phyloP scores from a whole-genome alignment of 2,329 filamentous ascomycete genomes.

The Talaromyces sp. region DNA sequence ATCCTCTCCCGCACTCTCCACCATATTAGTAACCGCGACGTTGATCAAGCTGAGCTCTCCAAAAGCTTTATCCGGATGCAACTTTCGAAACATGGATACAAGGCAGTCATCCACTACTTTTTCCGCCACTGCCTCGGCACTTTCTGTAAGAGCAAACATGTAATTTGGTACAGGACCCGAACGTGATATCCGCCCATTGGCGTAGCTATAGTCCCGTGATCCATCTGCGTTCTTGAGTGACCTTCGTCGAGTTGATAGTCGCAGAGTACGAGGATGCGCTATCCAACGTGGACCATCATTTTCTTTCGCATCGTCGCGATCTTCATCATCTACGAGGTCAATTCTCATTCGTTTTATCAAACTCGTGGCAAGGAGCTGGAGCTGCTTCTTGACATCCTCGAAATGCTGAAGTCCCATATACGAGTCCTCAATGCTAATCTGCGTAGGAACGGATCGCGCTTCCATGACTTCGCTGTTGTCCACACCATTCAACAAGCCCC shows the following conservation, averaged over 20 bases:
- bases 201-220: conserved; percentile 57
- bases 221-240: conserved; percentile 52
- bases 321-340: conserved; percentile 63
- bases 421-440: conserved; percentile 94
- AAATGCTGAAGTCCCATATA: conserved; percentile 69
- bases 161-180: conserved; percentile 72
- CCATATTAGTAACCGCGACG: conserved; percentile 83
- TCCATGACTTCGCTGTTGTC: conserved; percentile 72
- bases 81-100: conserved; percentile 67
- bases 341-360: conserved; percentile 73
- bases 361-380: conserved; percentile 65
- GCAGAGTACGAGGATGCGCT: conserved; percentile 75
- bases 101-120: conserved; percentile 67
- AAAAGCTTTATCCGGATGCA: conserved; percentile 65
- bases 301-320: conserved; percentile 25
- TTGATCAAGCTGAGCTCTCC: conserved; percentile 87
- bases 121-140: conserved; percentile 60
- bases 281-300: conserved; percentile 58
- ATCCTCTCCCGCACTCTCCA: conserved; percentile 51
- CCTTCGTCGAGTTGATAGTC: conserved; percentile 71
- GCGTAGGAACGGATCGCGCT: conserved; percentile 69
- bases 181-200: conserved; percentile 62
- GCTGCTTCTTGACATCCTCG: conserved; percentile 63
- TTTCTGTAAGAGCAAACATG: conserved; percentile 62
- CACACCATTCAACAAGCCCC: conserved; percentile 75